These are phyloP conservation scores for Fusarium duplospermum DNA, from an alignment of 2,329 filamentous ascomycete genomes.

Conservation along the genomic window DNA sequence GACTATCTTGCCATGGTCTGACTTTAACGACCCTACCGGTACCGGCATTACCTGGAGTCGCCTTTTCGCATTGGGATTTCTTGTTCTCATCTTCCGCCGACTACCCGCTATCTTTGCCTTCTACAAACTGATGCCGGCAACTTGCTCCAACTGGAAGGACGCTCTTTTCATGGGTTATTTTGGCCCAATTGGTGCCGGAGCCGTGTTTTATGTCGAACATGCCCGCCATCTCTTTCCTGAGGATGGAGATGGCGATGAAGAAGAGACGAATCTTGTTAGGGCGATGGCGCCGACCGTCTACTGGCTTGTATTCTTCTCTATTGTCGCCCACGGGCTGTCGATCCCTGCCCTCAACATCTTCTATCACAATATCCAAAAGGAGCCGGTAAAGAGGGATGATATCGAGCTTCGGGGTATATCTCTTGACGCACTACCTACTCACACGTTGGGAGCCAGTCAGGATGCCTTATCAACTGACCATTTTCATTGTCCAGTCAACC, in stretches of 20 bases:
- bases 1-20: not conserved
- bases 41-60: not conserved
- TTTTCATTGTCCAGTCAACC: not conserved
- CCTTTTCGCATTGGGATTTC: not conserved
- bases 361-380: not conserved
- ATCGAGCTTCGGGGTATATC: not conserved
- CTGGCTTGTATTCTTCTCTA: conserved; percentile 51
- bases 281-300: conserved; percentile 55
- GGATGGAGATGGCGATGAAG: conserved; percentile 48
- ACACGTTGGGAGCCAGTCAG: not conserved
- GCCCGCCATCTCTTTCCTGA: conserved; percentile 55
- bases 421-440: not conserved
- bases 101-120: not conserved
- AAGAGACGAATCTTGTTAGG: conserved; percentile 50
- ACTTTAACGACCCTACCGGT: not conserved
- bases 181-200: conserved; percentile 81
- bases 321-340: conserved; percentile 10
- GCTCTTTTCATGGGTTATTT: conserved; percentile 75
- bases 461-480: not conserved
- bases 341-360: not conserved
- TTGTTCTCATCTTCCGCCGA: not conserved
- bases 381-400: not conserved
- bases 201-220: conserved; percentile 77
- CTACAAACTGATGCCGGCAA: not conserved
- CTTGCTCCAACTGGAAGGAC: conserved; percentile 58